phyloP scores from a whole-genome alignment of 805 yeast species.

The Groenewaldozyma salmanticensis region DNA sequence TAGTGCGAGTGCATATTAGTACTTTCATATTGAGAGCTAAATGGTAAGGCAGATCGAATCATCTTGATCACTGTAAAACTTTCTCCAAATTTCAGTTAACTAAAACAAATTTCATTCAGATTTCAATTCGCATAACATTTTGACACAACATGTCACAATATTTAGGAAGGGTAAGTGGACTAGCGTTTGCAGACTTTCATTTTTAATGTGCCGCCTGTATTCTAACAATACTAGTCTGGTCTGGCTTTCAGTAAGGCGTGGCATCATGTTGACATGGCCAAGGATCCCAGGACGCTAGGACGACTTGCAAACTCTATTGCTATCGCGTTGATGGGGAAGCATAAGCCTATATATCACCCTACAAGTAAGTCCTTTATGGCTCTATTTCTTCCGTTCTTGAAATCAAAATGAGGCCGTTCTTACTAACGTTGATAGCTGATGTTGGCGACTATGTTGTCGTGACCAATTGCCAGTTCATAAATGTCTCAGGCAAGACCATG shows the following conservation, averaged over 20 bases:
- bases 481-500: constrained; percentile 78
- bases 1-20: too few relatives aligned
- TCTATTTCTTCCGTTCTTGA: too few relatives aligned
- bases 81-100: too few relatives aligned
- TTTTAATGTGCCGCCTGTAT: background rate
- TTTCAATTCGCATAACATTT: too few relatives aligned
- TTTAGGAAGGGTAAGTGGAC: constrained; percentile 28
- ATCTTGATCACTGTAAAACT: too few relatives aligned
- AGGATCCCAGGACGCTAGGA: constrained; percentile 80
- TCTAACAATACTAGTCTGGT: constrained; percentile 36
- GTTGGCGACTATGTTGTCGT: constrained; percentile 96
- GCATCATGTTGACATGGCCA: constrained; percentile 91
- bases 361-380: constrained; percentile 28
- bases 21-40: too few relatives aligned
- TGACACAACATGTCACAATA: constrained; percentile 36
- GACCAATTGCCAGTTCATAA: constrained; percentile 75
- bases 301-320: constrained; percentile 88
- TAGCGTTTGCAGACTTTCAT: background rate
- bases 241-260: constrained; percentile 77
- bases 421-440: constrained; percentile 37
- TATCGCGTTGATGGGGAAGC: constrained; percentile 85
- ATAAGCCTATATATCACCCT: constrained; percentile 79
- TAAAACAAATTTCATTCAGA: too few relatives aligned
- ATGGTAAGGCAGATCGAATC: too few relatives aligned
- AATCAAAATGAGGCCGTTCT: constrained; percentile 7